These are phyloP conservation scores for Phytophthora quininea DNA, from an alignment of 352 stramenopile genomes.

Conservation along the genomic window DNA sequence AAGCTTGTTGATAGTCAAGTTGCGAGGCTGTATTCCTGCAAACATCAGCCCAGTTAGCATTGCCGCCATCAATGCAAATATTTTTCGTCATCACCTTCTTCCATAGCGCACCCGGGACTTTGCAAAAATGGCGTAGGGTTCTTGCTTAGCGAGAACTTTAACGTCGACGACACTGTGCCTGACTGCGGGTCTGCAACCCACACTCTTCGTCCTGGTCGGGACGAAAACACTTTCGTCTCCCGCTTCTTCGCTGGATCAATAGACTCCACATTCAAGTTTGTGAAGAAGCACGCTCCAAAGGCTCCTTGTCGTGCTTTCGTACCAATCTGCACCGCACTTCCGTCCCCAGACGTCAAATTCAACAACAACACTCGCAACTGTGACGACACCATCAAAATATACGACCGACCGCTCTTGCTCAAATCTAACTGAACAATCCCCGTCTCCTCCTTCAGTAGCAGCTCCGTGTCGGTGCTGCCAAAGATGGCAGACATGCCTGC, in stretches of 20 bases:
- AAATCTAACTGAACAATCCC: slow-evolving; percentile 84
- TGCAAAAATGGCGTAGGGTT: slow-evolving; percentile 67
- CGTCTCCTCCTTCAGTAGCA: slow-evolving; percentile 87
- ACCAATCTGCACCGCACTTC: slow-evolving; percentile 81
- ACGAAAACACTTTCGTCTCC: slow-evolving; percentile 81
- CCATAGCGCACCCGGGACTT: slow-evolving; percentile 50
- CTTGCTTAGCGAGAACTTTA: slow-evolving; percentile 84
- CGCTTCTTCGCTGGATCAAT: slow-evolving; percentile 67
- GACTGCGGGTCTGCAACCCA: slow-evolving; percentile 83
- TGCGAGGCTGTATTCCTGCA: slow-evolving; percentile 60
- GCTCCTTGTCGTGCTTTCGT: slow-evolving; percentile 84
- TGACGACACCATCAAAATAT: slow-evolving; percentile 86
- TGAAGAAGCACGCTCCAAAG: slow-evolving; percentile 86
- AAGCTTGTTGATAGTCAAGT: slow-evolving; percentile 85
- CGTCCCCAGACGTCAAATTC: slow-evolving; percentile 72
- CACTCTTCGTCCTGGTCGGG: slow-evolving; percentile 76
- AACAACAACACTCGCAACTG: slow-evolving; percentile 80
- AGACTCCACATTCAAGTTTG: slow-evolving; percentile 54
- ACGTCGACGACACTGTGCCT: slow-evolving; percentile 79
- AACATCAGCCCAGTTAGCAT: background rate
- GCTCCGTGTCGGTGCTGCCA: slow-evolving; percentile 78
- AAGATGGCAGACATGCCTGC: slow-evolving; percentile 87
- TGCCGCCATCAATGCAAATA: slow-evolving; percentile 3
- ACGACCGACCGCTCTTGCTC: slow-evolving; percentile 50
- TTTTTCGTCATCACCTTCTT: slow-evolving; percentile 50